A percentile compares a stretch with the other conserved stretches of the same genome.
Evolutionary conservation across 225 moss, liverwort and hornwort genomes (phyloP).

Genomic region (Polytrichum commune): DNA sequence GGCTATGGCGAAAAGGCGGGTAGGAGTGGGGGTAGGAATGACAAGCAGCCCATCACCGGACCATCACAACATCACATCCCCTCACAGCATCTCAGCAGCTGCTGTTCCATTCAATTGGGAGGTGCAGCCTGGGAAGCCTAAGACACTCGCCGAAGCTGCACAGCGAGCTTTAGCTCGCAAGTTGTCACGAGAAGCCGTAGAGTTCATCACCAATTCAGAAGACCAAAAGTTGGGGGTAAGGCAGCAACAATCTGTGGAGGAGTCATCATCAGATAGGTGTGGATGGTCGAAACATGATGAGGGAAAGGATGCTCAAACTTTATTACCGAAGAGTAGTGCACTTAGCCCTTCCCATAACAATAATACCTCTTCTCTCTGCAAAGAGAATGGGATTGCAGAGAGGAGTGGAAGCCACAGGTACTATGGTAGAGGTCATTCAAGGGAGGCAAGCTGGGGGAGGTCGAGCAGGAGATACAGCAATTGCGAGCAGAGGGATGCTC

Average conservation of each 20-base stretch:
- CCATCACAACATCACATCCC: slow-evolving; percentile 14
- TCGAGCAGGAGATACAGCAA: slow-evolving; percentile 29
- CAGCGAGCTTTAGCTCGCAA: slow-evolving; percentile 55
- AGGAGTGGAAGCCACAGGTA: slow-evolving; percentile 42
- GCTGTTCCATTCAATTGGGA: slow-evolving; percentile 73
- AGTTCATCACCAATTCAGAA: background rate
- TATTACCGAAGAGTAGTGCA: slow-evolving; percentile 1
- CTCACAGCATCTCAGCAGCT: slow-evolving; percentile 6
- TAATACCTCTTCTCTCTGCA: slow-evolving; percentile 5
- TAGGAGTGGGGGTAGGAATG: background rate
- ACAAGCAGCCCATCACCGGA: slow-evolving; percentile 23
- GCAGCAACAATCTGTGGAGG: background rate
- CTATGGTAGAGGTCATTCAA: slow-evolving; percentile 40
- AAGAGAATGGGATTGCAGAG: slow-evolving; percentile 6
- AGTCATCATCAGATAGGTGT: background rate
- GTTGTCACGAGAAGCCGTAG: slow-evolving; percentile 33
- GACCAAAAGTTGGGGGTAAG: slow-evolving; percentile 6
- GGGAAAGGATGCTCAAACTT: slow-evolving; percentile 8
- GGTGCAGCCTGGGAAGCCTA: slow-evolving; percentile 71
- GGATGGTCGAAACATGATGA: background rate
- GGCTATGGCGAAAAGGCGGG: slow-evolving; percentile 2
- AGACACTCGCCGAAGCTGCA: slow-evolving; percentile 43
- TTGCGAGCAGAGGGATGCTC: slow-evolving; percentile 27
- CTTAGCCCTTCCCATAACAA: slow-evolving; percentile 2
- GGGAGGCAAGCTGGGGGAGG: slow-evolving; percentile 33